Evolutionary conservation across 306 rosid genomes (phyloP), one percentile per base, ranked within the genome.

Genomic region (Prunus campanulata): DNA sequence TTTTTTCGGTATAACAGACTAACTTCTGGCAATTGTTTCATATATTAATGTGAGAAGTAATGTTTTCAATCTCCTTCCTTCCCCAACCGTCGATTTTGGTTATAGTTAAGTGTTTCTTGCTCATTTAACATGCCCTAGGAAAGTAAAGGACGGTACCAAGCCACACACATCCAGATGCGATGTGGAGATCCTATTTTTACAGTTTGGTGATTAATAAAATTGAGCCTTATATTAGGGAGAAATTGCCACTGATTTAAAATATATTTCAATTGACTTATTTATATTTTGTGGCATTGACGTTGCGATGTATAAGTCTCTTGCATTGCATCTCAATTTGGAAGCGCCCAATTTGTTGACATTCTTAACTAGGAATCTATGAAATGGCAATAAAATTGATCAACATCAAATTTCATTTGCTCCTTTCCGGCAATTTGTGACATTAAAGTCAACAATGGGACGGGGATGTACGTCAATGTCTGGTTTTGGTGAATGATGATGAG

Each of bases 21-120:
- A 44, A 71, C 46, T 61, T 29, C 42, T 22, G 66, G 56, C 52
- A 12, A 54, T 59, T 82, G 66, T 70, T 61, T 57, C 35, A 62
- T 82, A 48, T 66, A 32, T 68, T 59, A 56, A 22, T 52, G 25
- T 13, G 20, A 30, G 61, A 16, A 52, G 29, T 24, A 6, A 63
- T 74, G 12, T 52, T 54, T 25, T 62, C 60, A 8, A 66, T 71
- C 29, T 56, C 64, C 50, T 3, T 18, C 68, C 13, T 14, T 32
- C 14, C 8, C 54, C 39, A 18, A 6, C 19, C 67, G 2, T 20
- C 15, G 54, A 72, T 22, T 16, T 14, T 69, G 20, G 46, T 71
- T 71, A 11, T 8, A 54, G 30, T 71, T 19, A 4, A 18, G 57
- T 54, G 64, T 30, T 39, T 9, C 42, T 65, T 18, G 70, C 49